Percentiles rank a stretch among this genome's conserved stretches.
Evolutionary conservation across 2,329 filamentous ascomycete species (phyloP).

Genomic region (Xylaria sp.): DNA sequence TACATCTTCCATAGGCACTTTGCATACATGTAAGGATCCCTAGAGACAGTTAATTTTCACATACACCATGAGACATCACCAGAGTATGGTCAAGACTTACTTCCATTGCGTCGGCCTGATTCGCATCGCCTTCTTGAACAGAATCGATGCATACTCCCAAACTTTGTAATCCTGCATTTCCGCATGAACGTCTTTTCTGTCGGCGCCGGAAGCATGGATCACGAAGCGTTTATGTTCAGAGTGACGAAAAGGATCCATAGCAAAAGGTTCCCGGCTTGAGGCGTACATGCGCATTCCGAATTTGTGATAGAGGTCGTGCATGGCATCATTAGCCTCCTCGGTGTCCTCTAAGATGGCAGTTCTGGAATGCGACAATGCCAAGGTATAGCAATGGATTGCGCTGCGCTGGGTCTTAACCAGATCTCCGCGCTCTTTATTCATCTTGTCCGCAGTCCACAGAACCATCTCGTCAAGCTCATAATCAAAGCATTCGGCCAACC

Average conservation of each 20-base stretch:
- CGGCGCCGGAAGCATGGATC: constrained; percentile 45
- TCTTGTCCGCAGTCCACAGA: constrained; percentile 83
- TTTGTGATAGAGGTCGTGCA: constrained; percentile 55
- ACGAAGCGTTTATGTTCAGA: constrained; percentile 53
- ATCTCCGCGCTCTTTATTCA: constrained; percentile 75
- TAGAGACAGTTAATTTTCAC: constrained; percentile 28
- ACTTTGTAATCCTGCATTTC: constrained; percentile 56
- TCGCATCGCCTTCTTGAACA: constrained; percentile 53
- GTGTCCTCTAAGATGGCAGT: constrained; percentile 39
- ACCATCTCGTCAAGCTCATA: constrained; percentile 82
- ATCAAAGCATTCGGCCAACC: constrained; percentile 80
- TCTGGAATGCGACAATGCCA: constrained; percentile 53
- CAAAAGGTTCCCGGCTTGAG: constrained; percentile 57
- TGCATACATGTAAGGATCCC: constrained; percentile 55
- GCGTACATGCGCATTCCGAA: constrained; percentile 59
- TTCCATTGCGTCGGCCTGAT: constrained; percentile 54
- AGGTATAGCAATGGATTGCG: constrained; percentile 74
- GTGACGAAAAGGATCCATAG: constrained; percentile 57
- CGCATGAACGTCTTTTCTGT: constrained; percentile 48
- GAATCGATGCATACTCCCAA: constrained; percentile 54
- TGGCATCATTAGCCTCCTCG: constrained; percentile 42
- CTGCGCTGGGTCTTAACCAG: constrained; percentile 70
- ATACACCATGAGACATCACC: neutral
- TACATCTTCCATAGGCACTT: constrained; percentile 63
- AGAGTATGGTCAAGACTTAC: constrained; percentile 34